phyloP scores from a whole-genome alignment of 2,329 filamentous ascomycete genomes.

The Metarhizium robertsii region DNA sequence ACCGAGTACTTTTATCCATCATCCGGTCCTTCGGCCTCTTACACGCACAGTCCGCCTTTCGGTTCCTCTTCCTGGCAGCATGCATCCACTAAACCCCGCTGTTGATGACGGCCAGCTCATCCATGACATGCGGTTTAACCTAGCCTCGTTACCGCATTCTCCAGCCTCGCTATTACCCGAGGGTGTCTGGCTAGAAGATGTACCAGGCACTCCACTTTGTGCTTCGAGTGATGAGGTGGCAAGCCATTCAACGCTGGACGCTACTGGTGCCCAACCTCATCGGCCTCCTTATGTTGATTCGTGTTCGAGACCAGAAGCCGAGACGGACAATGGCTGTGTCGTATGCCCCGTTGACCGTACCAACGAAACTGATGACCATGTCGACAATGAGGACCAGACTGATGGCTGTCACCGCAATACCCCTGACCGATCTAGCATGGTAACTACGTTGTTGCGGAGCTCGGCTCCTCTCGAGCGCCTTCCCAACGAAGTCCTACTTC shows the following conservation, averaged over 20 bases:
- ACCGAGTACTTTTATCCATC: background rate
- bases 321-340: background rate
- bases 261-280: slow-evolving; percentile 2
- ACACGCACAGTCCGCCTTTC: slow-evolving; percentile 1
- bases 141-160: background rate
- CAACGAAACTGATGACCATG: background rate
- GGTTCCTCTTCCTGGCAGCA: slow-evolving; percentile 6
- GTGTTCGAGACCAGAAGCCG: background rate
- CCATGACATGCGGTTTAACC: background rate
- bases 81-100: slow-evolving; percentile 4
- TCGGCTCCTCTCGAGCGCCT: slow-evolving; percentile 28
- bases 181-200: slow-evolving; percentile 1
- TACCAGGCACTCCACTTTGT: background rate
- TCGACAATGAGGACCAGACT: background rate
- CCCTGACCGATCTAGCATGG: background rate
- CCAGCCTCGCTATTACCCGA: background rate
- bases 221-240: slow-evolving; percentile 1
- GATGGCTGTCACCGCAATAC: background rate
- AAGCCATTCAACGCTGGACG: background rate
- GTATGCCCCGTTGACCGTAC: background rate
- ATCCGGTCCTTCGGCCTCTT: slow-evolving; percentile 1
- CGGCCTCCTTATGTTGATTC: background rate
- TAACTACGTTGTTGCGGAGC: background rate
- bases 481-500: slow-evolving; percentile 47
- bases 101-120: slow-evolving; percentile 1